These are phyloP conservation scores for Acer campestre DNA, from an alignment of 345 rosid species.

Conservation along the genomic window DNA sequence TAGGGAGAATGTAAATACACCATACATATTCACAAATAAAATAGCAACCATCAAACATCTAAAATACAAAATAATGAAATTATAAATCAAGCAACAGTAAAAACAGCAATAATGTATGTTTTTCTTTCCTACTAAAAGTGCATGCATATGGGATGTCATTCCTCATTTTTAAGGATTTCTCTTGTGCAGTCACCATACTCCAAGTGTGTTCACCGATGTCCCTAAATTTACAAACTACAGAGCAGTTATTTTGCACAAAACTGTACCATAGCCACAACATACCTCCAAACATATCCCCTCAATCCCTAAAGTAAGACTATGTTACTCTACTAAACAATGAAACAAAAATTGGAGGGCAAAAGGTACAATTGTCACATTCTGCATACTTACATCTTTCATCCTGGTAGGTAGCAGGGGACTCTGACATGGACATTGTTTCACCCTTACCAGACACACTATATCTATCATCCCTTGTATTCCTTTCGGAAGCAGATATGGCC, in stretches of 20 bases:
- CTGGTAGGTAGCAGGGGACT: constrained; percentile 53
- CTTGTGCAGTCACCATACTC: not conserved
- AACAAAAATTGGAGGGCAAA: constrained; percentile 12
- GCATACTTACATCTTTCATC: constrained; percentile 66
- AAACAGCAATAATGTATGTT: not conserved
- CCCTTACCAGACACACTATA: constrained; percentile 46
- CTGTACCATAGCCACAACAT: not conserved
- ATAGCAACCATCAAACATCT: constrained; percentile 2
- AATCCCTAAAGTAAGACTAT: not conserved
- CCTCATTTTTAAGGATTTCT: not conserved
- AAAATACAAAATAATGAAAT: not conserved
- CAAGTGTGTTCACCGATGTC: not conserved
- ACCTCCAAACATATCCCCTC: not conserved
- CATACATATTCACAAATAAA: not conserved
- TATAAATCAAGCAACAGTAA: not conserved
- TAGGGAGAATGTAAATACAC: not conserved
- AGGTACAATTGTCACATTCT: not conserved
- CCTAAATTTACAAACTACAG: not conserved
- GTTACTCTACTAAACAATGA: not conserved
- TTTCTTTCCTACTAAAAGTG: not conserved
- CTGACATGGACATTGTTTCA: constrained; percentile 47
- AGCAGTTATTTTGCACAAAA: not conserved
- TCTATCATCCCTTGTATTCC: constrained; percentile 58
- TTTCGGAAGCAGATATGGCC: constrained; percentile 54
- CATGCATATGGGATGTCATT: not conserved